Conservation (phyloP, 2,329 filamentous ascomycete genomes). For the Penicillium sp. region DNA sequence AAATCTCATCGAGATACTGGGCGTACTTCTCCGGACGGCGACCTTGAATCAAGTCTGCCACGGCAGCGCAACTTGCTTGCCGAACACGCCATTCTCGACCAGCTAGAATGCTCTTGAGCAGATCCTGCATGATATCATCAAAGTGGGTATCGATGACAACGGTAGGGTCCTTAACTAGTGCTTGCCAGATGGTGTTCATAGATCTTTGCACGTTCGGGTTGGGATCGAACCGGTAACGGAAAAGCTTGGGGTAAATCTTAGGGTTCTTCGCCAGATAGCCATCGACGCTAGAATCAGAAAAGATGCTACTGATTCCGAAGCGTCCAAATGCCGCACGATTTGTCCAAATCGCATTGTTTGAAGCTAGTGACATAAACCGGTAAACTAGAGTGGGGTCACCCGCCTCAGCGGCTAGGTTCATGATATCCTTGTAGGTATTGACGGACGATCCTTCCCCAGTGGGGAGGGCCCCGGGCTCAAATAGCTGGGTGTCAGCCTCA, state of each 20-base stretch:
- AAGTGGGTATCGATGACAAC: constrained; percentile 77
- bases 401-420: constrained; percentile 91
- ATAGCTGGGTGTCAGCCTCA: constrained; percentile 85
- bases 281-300: constrained; percentile 74
- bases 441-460: constrained; percentile 86
- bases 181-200: constrained; percentile 98
- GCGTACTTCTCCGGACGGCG: constrained; percentile 74
- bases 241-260: constrained; percentile 93
- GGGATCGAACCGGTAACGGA: constrained; percentile 90
- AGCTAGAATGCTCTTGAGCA: constrained; percentile 74
- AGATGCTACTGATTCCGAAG: constrained; percentile 86
- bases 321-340: constrained; percentile 94
- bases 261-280: constrained; percentile 75
- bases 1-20: constrained; percentile 79
- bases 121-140: constrained; percentile 81
- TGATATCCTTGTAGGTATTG: constrained; percentile 96
- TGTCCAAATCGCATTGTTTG: constrained; percentile 95
- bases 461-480: constrained; percentile 84
- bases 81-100: constrained; percentile 91
- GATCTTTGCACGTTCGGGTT: constrained; percentile 89
- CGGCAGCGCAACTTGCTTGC: constrained; percentile 86
- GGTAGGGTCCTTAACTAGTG: constrained; percentile 84
- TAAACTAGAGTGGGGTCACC: constrained; percentile 96
- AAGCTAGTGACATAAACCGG: constrained; percentile 95
- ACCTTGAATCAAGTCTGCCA: constrained; percentile 83